A percentile compares a stretch with the other conserved stretches of the same genome.
Evolutionary conservation across 2,329 filamentous ascomycete genomes (phyloP).

Genomic region (Fusarium sp.): DNA sequence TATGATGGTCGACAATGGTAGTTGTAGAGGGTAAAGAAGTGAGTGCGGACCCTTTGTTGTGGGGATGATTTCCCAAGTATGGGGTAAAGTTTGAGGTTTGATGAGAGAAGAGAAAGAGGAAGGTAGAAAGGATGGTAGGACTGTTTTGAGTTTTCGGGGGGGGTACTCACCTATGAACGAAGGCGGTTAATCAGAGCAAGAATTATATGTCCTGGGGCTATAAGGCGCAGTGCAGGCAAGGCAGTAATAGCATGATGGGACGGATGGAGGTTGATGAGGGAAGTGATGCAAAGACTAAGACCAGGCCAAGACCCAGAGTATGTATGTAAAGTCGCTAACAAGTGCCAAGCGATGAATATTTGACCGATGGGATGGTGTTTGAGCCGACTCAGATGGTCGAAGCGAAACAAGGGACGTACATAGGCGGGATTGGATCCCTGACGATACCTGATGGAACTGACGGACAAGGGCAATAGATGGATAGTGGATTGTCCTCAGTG

Average conservation of each 20-base stretch:
- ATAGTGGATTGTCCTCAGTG: not conserved
- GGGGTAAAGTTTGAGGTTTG: constrained; percentile 36
- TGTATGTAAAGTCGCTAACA: constrained; percentile 24
- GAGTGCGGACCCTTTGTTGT: constrained; percentile 36
- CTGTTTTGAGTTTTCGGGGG: constrained; percentile 3
- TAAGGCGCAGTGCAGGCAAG: constrained; percentile 13
- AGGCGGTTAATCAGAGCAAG: not conserved
- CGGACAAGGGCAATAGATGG: not conserved
- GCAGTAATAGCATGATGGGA: not conserved
- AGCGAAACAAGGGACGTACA: constrained; percentile 41
- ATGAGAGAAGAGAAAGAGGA: constrained; percentile 17
- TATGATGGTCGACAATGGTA: not conserved
- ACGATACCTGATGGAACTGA: constrained; percentile 32
- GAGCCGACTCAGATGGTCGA: constrained; percentile 37
- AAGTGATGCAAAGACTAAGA: constrained; percentile 26
- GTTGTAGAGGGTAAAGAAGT: not conserved
- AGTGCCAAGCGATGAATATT: constrained; percentile 43
- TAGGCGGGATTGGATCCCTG: constrained; percentile 37
- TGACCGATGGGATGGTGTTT: constrained; percentile 42
- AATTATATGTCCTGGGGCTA: constrained; percentile 17
- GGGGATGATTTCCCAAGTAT: constrained; percentile 40
- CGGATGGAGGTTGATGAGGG: not conserved
- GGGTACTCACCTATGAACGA: constrained; percentile 2
- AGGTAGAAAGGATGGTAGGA: not conserved
- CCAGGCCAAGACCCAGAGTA: constrained; percentile 27